A percentile compares a stretch with the other conserved stretches of the same genome.
phyloP scores from a whole-genome alignment of 208 protist species.

The Willaertia magna region DNA sequence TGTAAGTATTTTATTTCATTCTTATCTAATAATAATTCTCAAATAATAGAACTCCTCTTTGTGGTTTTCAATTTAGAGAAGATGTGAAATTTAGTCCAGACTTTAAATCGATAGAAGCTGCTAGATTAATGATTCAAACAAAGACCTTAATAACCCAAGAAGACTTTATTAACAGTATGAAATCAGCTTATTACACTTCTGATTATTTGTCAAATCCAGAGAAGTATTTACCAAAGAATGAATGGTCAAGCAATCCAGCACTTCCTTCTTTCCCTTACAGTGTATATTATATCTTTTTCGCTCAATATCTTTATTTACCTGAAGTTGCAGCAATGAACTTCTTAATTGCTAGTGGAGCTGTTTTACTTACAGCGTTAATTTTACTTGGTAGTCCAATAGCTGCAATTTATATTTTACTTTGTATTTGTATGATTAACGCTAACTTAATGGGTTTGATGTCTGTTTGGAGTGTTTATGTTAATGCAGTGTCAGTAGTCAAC shows the following conservation, averaged over 20 bases:
- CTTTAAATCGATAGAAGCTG: background rate
- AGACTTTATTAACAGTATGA: constrained; percentile 30
- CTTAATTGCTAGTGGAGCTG: constrained; percentile 21
- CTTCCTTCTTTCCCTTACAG: constrained; percentile 30
- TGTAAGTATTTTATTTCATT: too few species aligned
- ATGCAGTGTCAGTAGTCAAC: constrained; percentile 50
- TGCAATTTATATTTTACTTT: constrained; percentile 32
- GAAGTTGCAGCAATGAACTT: constrained; percentile 20
- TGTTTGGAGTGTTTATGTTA: constrained; percentile 39
- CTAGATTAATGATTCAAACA: constrained; percentile 6
- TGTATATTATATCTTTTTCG: constrained; percentile 49
- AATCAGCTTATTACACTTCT: constrained; percentile 7
- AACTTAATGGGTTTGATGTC: constrained; percentile 40
- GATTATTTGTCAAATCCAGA: background rate
- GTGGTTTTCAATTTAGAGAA: background rate
- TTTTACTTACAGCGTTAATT: constrained; percentile 32
- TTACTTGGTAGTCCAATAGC: constrained; percentile 20
- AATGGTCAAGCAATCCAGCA: background rate
- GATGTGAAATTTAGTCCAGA: background rate
- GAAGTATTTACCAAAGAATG: background rate
- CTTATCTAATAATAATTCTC: too few species aligned
- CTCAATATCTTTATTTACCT: constrained; percentile 41
- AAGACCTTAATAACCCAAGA: constrained; percentile 22
- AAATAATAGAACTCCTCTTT: background rate
- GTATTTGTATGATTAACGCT: constrained; percentile 30